Evolutionary conservation across 225 moss, liverwort and hornwort species (phyloP).

Genomic region (Bryum argenteum): DNA sequence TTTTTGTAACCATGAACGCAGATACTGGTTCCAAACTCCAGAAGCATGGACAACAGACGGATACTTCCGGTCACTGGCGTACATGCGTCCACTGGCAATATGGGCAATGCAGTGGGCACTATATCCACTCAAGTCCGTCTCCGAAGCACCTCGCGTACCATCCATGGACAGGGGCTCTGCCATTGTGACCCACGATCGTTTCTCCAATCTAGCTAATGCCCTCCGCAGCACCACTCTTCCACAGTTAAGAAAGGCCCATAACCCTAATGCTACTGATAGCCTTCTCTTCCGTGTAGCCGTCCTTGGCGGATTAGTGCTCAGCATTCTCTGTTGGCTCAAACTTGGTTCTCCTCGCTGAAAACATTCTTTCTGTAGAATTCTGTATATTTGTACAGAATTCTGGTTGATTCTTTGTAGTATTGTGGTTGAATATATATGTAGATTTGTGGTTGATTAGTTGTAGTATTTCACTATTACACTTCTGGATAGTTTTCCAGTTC

Average conservation of each 20-base stretch:
- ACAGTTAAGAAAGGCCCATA: slow-evolving; percentile 63
- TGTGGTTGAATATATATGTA: too few relatives aligned
- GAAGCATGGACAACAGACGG: slow-evolving; percentile 92
- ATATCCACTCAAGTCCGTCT: slow-evolving; percentile 77
- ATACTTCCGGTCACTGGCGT: slow-evolving; percentile 84
- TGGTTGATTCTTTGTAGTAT: too few relatives aligned
- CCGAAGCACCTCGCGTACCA: slow-evolving; percentile 90
- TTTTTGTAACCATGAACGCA: slow-evolving; percentile 34
- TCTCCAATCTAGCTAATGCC: slow-evolving; percentile 51
- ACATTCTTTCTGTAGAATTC: slow-evolving; percentile 13
- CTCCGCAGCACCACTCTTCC: slow-evolving; percentile 54
- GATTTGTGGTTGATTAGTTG: too few relatives aligned
- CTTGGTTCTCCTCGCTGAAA: slow-evolving; percentile 23
- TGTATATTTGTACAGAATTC: not conserved
- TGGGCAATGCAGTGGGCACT: slow-evolving; percentile 99
- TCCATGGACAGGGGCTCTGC: slow-evolving; percentile 72
- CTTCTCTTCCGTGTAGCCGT: slow-evolving; percentile 34
- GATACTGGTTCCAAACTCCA: slow-evolving; percentile 99
- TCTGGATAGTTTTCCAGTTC: not conserved
- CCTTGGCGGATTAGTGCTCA: slow-evolving; percentile 48
- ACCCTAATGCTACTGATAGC: slow-evolving; percentile 24
- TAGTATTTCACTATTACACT: too few relatives aligned
- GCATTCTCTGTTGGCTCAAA: slow-evolving; percentile 41
- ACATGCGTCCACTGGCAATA: slow-evolving; percentile 98
- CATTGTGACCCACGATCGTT: slow-evolving; percentile 48